Evolutionary conservation across 2,329 filamentous ascomycete genomes (phyloP).

Genomic region (Plenodomus lindquistii): DNA sequence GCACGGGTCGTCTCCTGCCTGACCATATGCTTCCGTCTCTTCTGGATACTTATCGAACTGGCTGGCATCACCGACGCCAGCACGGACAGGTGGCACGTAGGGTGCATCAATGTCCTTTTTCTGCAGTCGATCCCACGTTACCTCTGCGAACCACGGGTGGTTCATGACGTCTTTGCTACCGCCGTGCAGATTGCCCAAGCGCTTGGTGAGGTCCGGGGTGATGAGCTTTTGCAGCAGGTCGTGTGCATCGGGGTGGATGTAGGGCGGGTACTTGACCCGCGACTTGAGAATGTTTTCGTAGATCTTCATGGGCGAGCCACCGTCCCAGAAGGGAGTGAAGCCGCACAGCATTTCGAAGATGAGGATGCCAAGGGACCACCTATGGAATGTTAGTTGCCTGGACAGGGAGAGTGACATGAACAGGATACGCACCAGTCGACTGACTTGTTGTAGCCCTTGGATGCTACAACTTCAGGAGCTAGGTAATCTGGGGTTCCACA

Average conservation of each 20-base stretch:
- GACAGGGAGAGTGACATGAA: too few relatives aligned
- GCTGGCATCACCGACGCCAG: slow-evolving; percentile 90
- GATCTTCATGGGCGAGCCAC: slow-evolving; percentile 96
- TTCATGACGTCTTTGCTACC: slow-evolving; percentile 92
- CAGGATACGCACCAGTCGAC: slow-evolving; percentile 81
- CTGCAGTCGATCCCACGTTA: slow-evolving; percentile 92
- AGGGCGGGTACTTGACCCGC: slow-evolving; percentile 93
- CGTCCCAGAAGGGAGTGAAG: slow-evolving; percentile 99
- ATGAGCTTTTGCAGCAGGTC: slow-evolving; percentile 91
- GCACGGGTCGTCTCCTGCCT: slow-evolving; percentile 80
- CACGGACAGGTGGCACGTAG: slow-evolving; percentile 93
- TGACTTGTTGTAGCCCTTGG: slow-evolving; percentile 99
- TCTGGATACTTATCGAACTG: slow-evolving; percentile 98
- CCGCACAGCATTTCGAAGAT: slow-evolving; percentile 99
- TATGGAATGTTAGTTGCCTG: slow-evolving; percentile 43
- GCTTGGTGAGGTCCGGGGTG: slow-evolving; percentile 91
- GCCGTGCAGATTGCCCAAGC: slow-evolving; percentile 89
- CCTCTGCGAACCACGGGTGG: slow-evolving; percentile 95
- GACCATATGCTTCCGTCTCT: slow-evolving; percentile 90
- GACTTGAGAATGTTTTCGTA: slow-evolving; percentile 99
- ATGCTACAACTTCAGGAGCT: slow-evolving; percentile 96
- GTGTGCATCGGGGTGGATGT: slow-evolving; percentile 92
- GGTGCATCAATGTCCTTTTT: slow-evolving; percentile 98
- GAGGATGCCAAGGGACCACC: slow-evolving; percentile 97
- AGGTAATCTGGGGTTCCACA: slow-evolving; percentile 98